phyloP scores from a whole-genome alignment of 306 rosid genomes.

The Malus asiatica region DNA sequence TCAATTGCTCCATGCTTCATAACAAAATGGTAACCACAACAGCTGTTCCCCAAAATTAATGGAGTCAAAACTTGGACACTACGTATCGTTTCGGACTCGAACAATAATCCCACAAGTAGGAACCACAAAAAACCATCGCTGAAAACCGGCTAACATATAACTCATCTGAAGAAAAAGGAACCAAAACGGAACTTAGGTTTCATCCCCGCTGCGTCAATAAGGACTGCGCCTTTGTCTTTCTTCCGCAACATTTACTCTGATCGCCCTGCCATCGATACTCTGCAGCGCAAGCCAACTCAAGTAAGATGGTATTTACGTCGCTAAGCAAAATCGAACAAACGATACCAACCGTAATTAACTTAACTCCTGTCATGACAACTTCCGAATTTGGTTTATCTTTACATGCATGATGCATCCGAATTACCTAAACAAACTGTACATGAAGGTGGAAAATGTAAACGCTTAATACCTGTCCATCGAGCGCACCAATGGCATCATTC shows the following conservation, averaged over 20 bases:
- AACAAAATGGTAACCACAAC: background rate
- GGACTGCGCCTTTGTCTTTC: conserved; percentile 64
- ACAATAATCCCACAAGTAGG: conserved; percentile 4
- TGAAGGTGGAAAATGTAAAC: background rate
- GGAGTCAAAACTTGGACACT: conserved; percentile 4
- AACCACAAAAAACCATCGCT: conserved; percentile 21
- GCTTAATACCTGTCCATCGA: conserved; percentile 86
- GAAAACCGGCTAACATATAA: conserved; percentile 21
- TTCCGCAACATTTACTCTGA: conserved; percentile 86
- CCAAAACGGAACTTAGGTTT: conserved; percentile 18
- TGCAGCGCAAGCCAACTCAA: conserved; percentile 28
- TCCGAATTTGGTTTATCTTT: background rate
- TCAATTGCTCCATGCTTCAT: background rate
- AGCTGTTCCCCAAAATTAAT: conserved; percentile 6
- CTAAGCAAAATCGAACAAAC: background rate
- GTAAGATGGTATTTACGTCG: conserved; percentile 1
- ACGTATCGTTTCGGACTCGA: conserved; percentile 6
- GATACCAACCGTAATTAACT: background rate
- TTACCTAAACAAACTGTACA: background rate
- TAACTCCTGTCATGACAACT: background rate
- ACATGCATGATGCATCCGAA: background rate
- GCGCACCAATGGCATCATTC: conserved; percentile 85
- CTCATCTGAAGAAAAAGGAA: conserved; percentile 20
- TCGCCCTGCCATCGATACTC: conserved; percentile 75
- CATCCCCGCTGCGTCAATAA: conserved; percentile 34